Evolutionary conservation across 2,329 filamentous ascomycete genomes (phyloP).

Genomic region (Arthrobotrys iridis): DNA sequence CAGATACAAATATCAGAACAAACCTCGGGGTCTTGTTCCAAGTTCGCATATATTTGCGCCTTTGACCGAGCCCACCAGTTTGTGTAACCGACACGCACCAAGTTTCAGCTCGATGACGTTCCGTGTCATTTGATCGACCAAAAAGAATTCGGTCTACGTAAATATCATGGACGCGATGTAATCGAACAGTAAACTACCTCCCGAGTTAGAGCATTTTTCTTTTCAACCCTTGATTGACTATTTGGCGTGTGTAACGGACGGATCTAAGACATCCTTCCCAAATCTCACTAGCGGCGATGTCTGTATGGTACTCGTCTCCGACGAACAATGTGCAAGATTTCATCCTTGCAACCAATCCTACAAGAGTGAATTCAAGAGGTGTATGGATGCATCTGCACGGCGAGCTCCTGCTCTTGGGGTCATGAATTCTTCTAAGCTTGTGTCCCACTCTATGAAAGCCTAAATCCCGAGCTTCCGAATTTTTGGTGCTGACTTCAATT

Average conservation of each 20-base stretch:
- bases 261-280: constrained; percentile 11
- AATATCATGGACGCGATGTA: neutral
- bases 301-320: neutral
- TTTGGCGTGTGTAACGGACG: constrained; percentile 24
- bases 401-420: neutral
- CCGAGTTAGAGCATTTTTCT: neutral
- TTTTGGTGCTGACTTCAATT: neutral
- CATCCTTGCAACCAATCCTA: neutral
- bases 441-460: neutral
- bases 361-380: neutral
- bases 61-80: no score
- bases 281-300: neutral
- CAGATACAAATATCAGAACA: no score
- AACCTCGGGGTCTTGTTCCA: no score
- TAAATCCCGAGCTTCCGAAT: neutral
- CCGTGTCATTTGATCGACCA: neutral
- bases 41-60: no score
- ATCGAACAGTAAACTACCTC: neutral
- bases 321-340: constrained; percentile 8
- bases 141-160: neutral
- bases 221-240: neutral
- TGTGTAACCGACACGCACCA: neutral
- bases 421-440: neutral
- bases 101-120: no score
- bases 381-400: neutral